Base-by-base conservation (phyloP, 306 rosid genomes). In the Ochetophila trinervis region DNA sequence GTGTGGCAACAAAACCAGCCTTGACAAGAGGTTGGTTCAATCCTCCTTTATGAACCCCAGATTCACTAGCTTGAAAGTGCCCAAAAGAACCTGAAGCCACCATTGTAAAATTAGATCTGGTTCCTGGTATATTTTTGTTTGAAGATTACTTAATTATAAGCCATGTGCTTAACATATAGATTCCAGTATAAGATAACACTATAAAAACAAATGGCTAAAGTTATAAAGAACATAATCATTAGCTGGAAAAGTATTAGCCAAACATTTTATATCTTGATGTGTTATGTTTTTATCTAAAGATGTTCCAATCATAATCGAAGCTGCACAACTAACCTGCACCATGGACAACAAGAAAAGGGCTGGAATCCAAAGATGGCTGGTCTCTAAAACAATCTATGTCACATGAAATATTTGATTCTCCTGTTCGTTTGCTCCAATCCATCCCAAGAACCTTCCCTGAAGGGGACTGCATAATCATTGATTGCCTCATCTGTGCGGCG, bases 1-100 rank as follows among this genome's bases (percentile, higher is more conserved):
- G 85, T 18, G 98, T 92, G 57, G 96, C 98, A 82, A 92, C 96
- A 78, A 92, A 89, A 42, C 96, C 96, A 57, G 91, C 97, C 82
- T 87, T 93, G 79, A 93, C 98, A 70, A 89, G 86, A 58, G 98
- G 79, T 83, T 67, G 80, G 66, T 71, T 60, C 77, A 90, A 72
- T 64, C 86, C 93, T 67, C 98, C 98, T 81, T 82, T 93, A 76
- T 89, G 96, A 57, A 92, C 98, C 60, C 95, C 88, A 22, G 98
- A 92, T 85, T 87, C 78, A 84, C 96, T 87, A 62, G 95, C 95
- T 78, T 92, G 98, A 74, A 92, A 92, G 79, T 92, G 93, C 45
- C 98, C 98, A 81, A 89, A 92, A 67, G 98, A 92, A 68, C 96
- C 98, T 92, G 82, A 70, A 48, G 74, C 67, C 74, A 74, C 62